Conservation (phyloP, 768 basidiomycete species). For the Lanmaoa pseudosensibilis region DNA sequence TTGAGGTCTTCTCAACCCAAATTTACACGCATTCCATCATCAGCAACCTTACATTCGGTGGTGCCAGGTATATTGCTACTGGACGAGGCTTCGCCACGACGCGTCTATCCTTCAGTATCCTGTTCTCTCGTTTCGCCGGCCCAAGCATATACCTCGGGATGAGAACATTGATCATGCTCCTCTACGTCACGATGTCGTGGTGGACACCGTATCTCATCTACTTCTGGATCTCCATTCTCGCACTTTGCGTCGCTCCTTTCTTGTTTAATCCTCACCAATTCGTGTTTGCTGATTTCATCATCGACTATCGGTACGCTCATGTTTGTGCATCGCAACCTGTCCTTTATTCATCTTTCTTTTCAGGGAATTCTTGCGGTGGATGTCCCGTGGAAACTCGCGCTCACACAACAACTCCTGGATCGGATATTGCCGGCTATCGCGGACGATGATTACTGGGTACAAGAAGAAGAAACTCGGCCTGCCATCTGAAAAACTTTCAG, state of each 20-base stretch:
- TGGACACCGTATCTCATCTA: conserved; percentile 94
- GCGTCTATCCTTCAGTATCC: conserved; percentile 88
- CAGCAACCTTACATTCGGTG: conserved; percentile 95
- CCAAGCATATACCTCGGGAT: conserved; percentile 98
- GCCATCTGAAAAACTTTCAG: conserved; percentile 95
- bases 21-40: conserved; percentile 98
- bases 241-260: conserved; percentile 94
- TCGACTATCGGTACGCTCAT: conserved; percentile 78
- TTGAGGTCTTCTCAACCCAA: conserved; percentile 98
- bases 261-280: conserved; percentile 99
- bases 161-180: conserved; percentile 86
- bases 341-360: conserved; percentile 7
- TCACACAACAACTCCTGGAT: conserved; percentile 99
- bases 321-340: not conserved
- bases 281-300: conserved; percentile 93
- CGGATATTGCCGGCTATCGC: conserved; percentile 95
- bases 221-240: conserved; percentile 95
- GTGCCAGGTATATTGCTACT: conserved; percentile 97
- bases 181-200: conserved; percentile 89
- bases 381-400: conserved; percentile 97
- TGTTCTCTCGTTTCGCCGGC: conserved; percentile 98
- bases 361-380: conserved; percentile 98
- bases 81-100: conserved; percentile 99
- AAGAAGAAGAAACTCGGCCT: conserved; percentile 97
- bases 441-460: conserved; percentile 99